Base-by-base conservation (phyloP, 768 basidiomycete genomes). In the Termitomyces sp. region DNA sequence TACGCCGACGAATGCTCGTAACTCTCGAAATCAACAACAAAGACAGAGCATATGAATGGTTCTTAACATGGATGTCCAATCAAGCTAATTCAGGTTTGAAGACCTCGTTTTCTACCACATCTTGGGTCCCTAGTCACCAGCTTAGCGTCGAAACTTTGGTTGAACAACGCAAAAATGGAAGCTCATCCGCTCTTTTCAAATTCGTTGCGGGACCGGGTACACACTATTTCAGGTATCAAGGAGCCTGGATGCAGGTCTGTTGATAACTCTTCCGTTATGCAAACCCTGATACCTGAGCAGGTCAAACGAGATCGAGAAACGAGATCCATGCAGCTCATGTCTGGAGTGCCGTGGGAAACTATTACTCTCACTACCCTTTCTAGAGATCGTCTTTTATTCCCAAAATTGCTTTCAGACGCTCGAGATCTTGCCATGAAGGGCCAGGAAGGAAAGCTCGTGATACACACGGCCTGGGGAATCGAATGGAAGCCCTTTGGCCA, bases 401-500 rank as follows among this genome's bases (percentile, higher is more conserved):
- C 92, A 1, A 65, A 76, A 44, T 76, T 99, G 6, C 84, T 99
- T 3, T 71, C 82, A 2, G 96, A 99, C 69, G 96, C 97, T n/a
- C 80, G 92, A 52, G 87, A 92, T 66, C 76, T 95, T 41, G 95
- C 94, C 0, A 81, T 96, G 77, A 81, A 76, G 33, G 87, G 82
- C 0, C 90, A 94, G 60, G 92, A 96, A 70, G 96, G 95, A 51
- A 94, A 94, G 66, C 92, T 96, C 9, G 90, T 98, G 56, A 90
- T 99, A 57, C 91, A 95, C 64, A 97, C 94, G 1, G 92, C 96
- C 4, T 97, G 95, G 94, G 94, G 94, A 0, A 88, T 87, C 33
- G 94, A 98, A 64, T 99, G 97, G 97, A 81, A 85, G 60, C 94
- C 92, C 8, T 98, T 99, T 67, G 97, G 97, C 7, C 88, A 88